A percentile compares a stretch with the other conserved stretches of the same genome.
These are phyloP conservation scores for Ogataea corticis DNA, from an alignment of 805 yeast genomes.

Conservation along the genomic window DNA sequence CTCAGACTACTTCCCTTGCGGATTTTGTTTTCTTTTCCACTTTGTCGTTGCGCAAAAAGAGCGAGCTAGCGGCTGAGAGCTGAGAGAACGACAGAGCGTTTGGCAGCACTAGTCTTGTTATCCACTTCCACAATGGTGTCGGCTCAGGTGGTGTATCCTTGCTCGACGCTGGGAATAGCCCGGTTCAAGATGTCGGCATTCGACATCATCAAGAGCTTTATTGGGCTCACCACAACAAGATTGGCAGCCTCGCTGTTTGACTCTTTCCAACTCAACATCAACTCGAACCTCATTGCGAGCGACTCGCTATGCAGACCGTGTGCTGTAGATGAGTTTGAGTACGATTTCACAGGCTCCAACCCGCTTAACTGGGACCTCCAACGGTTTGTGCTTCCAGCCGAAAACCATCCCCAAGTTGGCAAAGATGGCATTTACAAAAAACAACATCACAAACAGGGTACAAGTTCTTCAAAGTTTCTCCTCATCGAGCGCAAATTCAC, in stretches of 20 bases:
- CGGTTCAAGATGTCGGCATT: neutral
- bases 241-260: neutral
- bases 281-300: constrained; percentile 2
- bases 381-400: constrained; percentile 13
- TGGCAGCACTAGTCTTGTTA: neutral
- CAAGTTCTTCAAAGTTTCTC: neutral
- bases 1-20: neutral
- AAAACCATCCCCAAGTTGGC: neutral
- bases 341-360: constrained; percentile 29
- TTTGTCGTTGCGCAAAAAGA: too few species aligned
- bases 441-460: neutral
- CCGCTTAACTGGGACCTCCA: constrained; percentile 34
- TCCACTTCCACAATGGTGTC: neutral
- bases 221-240: neutral
- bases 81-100: too few species aligned
- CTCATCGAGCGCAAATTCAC: neutral
- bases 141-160: neutral
- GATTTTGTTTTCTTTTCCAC: neutral
- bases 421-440: neutral
- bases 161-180: constrained; percentile 1
- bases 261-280: neutral
- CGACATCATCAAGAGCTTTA: neutral
- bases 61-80: too few species aligned
- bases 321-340: constrained; percentile 35
- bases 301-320: constrained; percentile 20